Base-by-base conservation (phyloP, 2,329 filamentous ascomycete species). In the Ophiostoma tasmaniense region DNA sequence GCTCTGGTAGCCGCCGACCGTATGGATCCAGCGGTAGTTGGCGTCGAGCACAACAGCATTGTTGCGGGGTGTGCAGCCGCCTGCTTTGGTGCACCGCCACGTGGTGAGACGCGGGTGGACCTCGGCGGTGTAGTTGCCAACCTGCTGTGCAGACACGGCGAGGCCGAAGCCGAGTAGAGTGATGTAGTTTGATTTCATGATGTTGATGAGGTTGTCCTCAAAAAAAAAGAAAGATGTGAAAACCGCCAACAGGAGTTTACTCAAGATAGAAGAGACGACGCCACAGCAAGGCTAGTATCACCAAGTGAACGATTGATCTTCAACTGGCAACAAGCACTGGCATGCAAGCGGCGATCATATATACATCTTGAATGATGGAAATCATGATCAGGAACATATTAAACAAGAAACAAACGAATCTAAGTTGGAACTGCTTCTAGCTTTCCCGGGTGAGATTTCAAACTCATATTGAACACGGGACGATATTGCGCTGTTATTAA, bases 21-120 rank as follows among this genome's bases (percentile, higher is more conserved):
- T 76, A 76, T 87, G 83, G 65, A 85, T 75, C 85, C 85, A 87
- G 68, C 84, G 81, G 84, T 84, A 87, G 78, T 86, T 86, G 71
- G 83, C 74, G 73, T 87, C 84, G 71, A 87, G 76, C 45, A 82
- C 80, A 65, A 87, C 67, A 6, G 67, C 59, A 10, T 42, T 39
- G 13, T 68, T 59, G 28, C 64, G 45, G 17, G 67, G 59, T 2
- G 4, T 55, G n/a, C 67, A 68, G 11, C 67, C 67, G 61, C 61
- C 42, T 5, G 61, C 67, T 25, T 55, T 52, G 30, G 67, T 65
- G 67, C 67, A 68, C 22, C 64, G 67, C 25, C 42, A 68, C 17
- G 61, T 68, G 1, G 61, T 68, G n/a, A 68, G 67, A 39, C 61
- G 59, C 11, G 67, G 67, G 42, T 68, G 67, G 6, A 28, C 42